Conservation (phyloP, 2,329 filamentous ascomycete genomes). For the Helicocarpus griseus region DNA sequence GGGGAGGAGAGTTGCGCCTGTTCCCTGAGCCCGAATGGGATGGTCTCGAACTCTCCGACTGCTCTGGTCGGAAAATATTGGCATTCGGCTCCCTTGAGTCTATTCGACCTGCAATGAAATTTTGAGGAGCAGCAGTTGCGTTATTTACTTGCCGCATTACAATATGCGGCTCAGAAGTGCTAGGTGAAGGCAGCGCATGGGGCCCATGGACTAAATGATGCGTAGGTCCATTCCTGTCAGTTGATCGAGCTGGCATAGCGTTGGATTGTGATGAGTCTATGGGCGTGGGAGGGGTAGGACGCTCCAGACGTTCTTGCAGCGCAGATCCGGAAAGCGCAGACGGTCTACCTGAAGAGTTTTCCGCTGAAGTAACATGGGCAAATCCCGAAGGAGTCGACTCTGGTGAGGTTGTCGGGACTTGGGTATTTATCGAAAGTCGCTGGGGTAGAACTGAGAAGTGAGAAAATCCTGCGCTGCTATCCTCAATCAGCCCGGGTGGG, state of each 20-base stretch:
- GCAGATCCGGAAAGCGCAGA: not conserved
- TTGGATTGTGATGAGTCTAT: not conserved
- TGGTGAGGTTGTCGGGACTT: not conserved
- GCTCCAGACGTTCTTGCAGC: not conserved
- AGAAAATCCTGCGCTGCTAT: not conserved
- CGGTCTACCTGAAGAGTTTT: not conserved
- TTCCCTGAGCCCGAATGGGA: not conserved
- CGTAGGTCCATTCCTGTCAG: constrained; percentile 2
- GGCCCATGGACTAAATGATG: not conserved
- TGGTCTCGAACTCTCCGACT: not conserved
- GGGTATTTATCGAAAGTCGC: not conserved
- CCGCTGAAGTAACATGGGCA: not conserved
- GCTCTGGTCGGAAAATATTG: not conserved
- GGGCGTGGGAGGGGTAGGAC: not conserved
- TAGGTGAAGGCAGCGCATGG: constrained; percentile 1
- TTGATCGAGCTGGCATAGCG: not conserved
- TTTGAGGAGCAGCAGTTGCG: not conserved
- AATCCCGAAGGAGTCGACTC: not conserved
- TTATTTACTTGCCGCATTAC: not conserved
- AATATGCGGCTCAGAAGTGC: not conserved
- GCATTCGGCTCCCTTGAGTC: not conserved
- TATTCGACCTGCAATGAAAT: not conserved
- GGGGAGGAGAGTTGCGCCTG: not conserved
- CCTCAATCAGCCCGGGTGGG: not conserved
- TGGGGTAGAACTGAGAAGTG: not conserved